Evolutionary conservation across 2,329 filamentous ascomycete genomes (phyloP), one percentile per base, ranked within the genome.

Genomic region (Emmonsia crescens): DNA sequence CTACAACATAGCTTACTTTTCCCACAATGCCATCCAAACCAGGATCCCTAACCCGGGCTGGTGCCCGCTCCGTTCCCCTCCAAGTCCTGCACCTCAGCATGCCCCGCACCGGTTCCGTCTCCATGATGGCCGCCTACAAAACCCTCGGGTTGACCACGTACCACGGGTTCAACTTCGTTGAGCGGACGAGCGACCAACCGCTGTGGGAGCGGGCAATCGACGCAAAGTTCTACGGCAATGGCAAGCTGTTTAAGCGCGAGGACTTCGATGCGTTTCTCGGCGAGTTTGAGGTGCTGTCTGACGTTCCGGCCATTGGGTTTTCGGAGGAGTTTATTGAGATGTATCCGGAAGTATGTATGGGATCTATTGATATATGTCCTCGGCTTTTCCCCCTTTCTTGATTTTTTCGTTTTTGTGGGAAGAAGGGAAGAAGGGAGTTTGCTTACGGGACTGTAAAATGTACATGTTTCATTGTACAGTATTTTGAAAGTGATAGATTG

Each of bases 1-100:
- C n/a, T n/a, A n/a, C n/a, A n/a, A n/a, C n/a, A n/a, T n/a, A 38
- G 5, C 5, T 42, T 42, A n/a, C 46, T 49, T 29, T 21, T 49
- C 46, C n/a, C 54, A 42, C 33, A 36, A 57, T 57, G 54, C 36
- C 36, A 16, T 27, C 36, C 54, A 33, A 19, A 8, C 54, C 36
- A 10, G n/a, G 8, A 24, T 16, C 54, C 12, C 27, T 4, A 31
- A 9, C 49, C 6, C 16, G 2, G 24, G 16, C 29, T 10, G 9
- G 14, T 10, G 3, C 36, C 38, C 54, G 54, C 54, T 5, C 33
- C n/a, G 21, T 48, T 24, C 57, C 57, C 57, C 19, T 59, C 38
- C 3, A 59, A 36, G 57, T 59, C 33, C 57, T 59, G 2, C 57
- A 59, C 19, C 57, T 59, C 24, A 59, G 57, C 57, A 59, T 59